Evolutionary conservation across 345 rosid species (phyloP).

Genomic region (Murraya paniculata): DNA sequence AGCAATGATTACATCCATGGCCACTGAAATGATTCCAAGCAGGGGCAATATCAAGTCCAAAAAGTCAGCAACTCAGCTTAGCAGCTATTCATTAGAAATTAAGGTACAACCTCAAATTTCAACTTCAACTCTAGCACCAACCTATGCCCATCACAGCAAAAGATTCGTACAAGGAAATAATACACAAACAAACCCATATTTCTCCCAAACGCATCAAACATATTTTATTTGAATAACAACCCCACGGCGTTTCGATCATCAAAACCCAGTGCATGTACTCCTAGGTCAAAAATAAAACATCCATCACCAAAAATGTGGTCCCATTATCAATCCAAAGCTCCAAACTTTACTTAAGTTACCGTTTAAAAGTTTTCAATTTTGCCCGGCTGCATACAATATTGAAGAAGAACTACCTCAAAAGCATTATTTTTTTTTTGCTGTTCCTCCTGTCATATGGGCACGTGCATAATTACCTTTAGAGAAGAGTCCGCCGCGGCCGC

Average conservation of each 20-base stretch:
- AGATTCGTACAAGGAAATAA: background rate
- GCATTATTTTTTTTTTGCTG: no score
- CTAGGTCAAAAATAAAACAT: background rate
- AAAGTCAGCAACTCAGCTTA: background rate
- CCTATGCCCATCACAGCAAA: background rate
- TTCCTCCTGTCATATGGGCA: background rate
- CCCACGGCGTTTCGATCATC: background rate
- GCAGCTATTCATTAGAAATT: background rate
- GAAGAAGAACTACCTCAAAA: background rate
- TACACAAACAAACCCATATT: background rate
- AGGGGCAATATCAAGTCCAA: no score
- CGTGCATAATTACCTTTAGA: constrained; percentile 30
- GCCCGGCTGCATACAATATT: background rate
- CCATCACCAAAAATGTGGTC: background rate
- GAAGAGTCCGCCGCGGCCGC: constrained; percentile 6
- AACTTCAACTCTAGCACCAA: background rate
- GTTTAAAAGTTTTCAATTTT: background rate
- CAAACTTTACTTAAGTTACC: background rate
- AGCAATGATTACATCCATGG: background rate
- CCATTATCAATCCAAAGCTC: background rate
- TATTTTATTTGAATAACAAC: background rate
- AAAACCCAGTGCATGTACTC: background rate
- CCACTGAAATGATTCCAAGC: background rate
- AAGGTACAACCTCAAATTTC: background rate
- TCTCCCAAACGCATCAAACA: background rate